These are phyloP conservation scores for Trichocladium uniseriatum DNA, from an alignment of 495 filamentous ascomycete genomes.

Conservation along the genomic window DNA sequence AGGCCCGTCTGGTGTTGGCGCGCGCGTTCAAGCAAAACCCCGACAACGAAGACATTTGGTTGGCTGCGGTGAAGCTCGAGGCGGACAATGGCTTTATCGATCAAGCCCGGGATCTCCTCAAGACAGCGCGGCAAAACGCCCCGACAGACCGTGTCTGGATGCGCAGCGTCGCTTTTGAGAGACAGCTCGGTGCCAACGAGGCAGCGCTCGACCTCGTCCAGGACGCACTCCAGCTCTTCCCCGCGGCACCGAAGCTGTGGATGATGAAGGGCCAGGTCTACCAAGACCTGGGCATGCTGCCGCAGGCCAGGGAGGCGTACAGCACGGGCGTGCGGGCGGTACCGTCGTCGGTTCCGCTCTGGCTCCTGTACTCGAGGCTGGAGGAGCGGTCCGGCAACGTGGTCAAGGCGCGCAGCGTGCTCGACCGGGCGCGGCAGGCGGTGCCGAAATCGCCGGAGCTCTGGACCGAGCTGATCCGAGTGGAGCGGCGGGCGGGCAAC, in stretches of 20 bases:
- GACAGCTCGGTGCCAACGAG: conserved; percentile 67
- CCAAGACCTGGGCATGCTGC: conserved; percentile 62
- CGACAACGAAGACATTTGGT: conserved; percentile 94
- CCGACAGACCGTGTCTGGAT: conserved; percentile 95
- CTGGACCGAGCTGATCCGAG: conserved; percentile 83
- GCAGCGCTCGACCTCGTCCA: conserved; percentile 78
- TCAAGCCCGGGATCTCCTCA: conserved; percentile 70
- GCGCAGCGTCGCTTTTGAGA: conserved; percentile 85
- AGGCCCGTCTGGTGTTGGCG: conserved; percentile 71
- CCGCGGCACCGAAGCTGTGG: conserved; percentile 79
- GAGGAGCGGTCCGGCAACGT: conserved; percentile 78
- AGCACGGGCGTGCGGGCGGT: conserved; percentile 80
- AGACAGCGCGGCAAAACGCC: conserved; percentile 71
- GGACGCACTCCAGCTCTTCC: conserved; percentile 81
- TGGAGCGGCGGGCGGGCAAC: conserved; percentile 86
- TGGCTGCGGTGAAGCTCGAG: conserved; percentile 89
- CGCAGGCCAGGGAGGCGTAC: conserved; percentile 87
- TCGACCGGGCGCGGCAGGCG: conserved; percentile 80
- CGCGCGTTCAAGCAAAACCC: conserved; percentile 87
- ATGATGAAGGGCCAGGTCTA: conserved; percentile 99
- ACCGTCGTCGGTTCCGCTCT: conserved; percentile 72
- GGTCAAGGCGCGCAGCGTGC: conserved; percentile 84
- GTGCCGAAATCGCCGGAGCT: conserved; percentile 76
- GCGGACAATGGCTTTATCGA: conserved; percentile 73
- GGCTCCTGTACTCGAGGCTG: conserved; percentile 76